phyloP scores from a whole-genome alignment of 1,139 yeast genomes.

The Spathaspora sp. region DNA sequence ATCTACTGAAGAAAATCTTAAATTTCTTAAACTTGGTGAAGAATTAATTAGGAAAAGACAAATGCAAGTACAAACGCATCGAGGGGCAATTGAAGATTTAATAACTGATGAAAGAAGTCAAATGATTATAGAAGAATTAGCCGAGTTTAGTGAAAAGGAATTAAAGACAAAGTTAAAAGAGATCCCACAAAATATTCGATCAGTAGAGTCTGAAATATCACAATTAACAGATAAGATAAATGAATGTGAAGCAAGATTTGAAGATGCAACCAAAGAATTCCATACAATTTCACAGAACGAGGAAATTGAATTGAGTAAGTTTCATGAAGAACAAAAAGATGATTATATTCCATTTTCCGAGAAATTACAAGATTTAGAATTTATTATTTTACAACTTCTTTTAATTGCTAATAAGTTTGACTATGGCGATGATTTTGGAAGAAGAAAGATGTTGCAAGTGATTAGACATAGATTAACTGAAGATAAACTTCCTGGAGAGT shows the following conservation, averaged over 20 bases:
- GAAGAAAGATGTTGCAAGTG: conserved; percentile 75
- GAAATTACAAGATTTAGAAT: conserved; percentile 61
- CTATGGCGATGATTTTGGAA: conserved; percentile 87
- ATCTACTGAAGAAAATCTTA: conserved; percentile 2
- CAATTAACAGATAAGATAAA: not conserved
- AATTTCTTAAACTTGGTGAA: conserved; percentile 5
- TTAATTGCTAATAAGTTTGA: conserved; percentile 71
- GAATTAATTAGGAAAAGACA: conserved; percentile 7
- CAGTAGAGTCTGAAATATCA: conserved; percentile 1
- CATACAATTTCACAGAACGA: not conserved
- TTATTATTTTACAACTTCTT: conserved; percentile 72
- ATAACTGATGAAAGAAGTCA: conserved; percentile 10
- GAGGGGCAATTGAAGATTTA: conserved; percentile 9
- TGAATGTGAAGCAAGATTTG: conserved; percentile 15
- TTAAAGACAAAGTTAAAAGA: conserved; percentile 18
- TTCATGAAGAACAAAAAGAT: conserved; percentile 18
- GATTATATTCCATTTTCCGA: conserved; percentile 24
- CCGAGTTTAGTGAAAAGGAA: conserved; percentile 17
- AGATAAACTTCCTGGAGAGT: conserved; percentile 52
- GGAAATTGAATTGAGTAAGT: conserved; percentile 2
- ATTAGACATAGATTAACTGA: conserved; percentile 62
- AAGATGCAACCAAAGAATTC: conserved; percentile 11
- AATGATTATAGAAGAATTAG: conserved; percentile 10
- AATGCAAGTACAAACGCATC: conserved; percentile 6
- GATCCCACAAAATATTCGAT: conserved; percentile 8